Evolutionary conservation across 805 yeast genomes (phyloP).

Genomic region (Candida ficus): DNA sequence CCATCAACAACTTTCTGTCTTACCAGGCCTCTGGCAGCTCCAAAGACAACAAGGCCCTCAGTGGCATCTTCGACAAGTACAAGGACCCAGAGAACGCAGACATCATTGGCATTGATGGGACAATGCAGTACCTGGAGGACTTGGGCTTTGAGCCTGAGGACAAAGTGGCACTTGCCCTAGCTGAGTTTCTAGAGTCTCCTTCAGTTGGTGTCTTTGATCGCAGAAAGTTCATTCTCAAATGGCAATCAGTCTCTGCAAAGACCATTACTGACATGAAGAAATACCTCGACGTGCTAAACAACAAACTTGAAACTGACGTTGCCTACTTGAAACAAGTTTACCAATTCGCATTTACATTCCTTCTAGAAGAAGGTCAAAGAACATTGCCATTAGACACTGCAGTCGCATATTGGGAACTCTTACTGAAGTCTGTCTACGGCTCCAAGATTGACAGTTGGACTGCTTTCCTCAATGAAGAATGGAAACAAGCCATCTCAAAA

Average conservation of each 20-base stretch:
- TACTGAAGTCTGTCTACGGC: constrained; percentile 36
- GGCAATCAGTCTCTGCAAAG: constrained; percentile 37
- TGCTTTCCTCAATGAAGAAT: constrained; percentile 40
- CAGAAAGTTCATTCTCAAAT: constrained; percentile 47
- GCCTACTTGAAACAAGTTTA: constrained; percentile 55
- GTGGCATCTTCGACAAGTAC: constrained; percentile 19
- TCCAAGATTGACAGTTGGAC: constrained; percentile 50
- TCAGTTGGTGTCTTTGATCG: constrained; percentile 55
- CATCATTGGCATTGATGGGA: constrained; percentile 72
- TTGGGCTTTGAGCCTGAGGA: constrained; percentile 73
- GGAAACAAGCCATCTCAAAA: constrained; percentile 47
- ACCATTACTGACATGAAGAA: constrained; percentile 44
- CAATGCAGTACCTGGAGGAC: constrained; percentile 61
- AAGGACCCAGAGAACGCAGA: constrained; percentile 13
- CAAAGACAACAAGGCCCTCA: constrained; percentile 14
- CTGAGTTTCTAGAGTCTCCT: constrained; percentile 63
- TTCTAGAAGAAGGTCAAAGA: constrained; percentile 56
- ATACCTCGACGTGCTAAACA: constrained; percentile 29
- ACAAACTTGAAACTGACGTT: constrained; percentile 30
- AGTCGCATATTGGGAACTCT: constrained; percentile 69
- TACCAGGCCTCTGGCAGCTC: constrained; percentile 15
- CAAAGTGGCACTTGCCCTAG: constrained; percentile 60
- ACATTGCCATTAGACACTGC: constrained; percentile 56
- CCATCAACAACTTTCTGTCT: constrained; percentile 24
- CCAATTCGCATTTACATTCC: constrained; percentile 63